phyloP scores from a whole-genome alignment of 2,329 filamentous ascomycete genomes.

The Didymella exigua region DNA sequence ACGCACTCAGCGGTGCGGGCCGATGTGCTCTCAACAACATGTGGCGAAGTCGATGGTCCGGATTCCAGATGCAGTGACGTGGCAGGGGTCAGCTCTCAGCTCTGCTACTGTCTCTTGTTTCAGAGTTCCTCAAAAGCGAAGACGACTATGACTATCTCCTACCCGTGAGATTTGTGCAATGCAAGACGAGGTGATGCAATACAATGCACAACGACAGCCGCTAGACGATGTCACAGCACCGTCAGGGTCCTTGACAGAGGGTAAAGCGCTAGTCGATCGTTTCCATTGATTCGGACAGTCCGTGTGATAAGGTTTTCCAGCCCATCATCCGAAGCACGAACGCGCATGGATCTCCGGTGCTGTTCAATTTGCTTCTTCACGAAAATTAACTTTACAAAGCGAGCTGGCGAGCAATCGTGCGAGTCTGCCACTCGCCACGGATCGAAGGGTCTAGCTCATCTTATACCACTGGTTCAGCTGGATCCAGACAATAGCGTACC shows the following conservation, averaged over 20 bases:
- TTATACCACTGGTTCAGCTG: constrained; percentile 1
- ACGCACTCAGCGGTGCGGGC: not conserved
- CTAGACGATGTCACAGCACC: not conserved
- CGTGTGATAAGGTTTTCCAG: not conserved
- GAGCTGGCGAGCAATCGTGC: not conserved
- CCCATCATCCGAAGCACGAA: not conserved
- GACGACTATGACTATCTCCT: not conserved
- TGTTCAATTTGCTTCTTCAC: not conserved
- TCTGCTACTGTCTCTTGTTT: not conserved
- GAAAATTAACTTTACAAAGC: not conserved
- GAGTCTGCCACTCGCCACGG: not conserved
- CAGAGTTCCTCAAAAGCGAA: not conserved
- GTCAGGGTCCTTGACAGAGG: not conserved
- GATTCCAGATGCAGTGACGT: not conserved
- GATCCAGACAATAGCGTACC: not conserved
- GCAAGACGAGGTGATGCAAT: not conserved
- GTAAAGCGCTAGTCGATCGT: not conserved
- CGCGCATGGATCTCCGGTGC: not conserved
- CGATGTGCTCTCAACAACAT: not conserved
- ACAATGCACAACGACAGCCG: not conserved
- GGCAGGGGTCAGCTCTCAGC: not conserved
- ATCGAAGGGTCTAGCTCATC: not conserved
- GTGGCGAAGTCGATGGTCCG: not conserved
- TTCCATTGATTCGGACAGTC: not conserved
- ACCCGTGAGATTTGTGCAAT: not conserved